phyloP scores from a whole-genome alignment of 2,329 filamentous ascomycete species.

The Exophiala viscosa region DNA sequence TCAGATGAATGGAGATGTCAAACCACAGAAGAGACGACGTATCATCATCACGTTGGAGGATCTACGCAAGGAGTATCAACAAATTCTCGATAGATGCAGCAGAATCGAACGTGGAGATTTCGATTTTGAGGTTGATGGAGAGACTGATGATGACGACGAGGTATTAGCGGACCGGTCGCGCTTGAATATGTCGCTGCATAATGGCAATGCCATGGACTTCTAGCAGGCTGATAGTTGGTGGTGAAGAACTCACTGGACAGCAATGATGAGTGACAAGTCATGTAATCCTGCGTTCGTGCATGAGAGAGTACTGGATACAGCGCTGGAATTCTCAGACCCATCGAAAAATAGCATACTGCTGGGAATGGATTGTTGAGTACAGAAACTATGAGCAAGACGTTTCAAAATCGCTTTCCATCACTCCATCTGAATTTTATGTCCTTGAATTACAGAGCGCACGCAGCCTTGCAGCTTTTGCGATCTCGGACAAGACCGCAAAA shows the following conservation, averaged over 20 bases:
- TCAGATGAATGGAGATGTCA: conserved; percentile 6
- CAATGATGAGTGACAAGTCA: no score
- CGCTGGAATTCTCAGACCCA: neutral
- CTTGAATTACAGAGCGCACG: no score
- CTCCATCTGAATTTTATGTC: no score
- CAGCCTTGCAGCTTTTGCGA: no score
- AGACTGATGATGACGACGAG: conserved; percentile 16
- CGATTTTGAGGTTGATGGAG: conserved; percentile 56
- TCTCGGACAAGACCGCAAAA: no score
- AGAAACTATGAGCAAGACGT: no score
- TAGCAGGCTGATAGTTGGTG: neutral
- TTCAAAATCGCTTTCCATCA: no score
- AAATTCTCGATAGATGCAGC: conserved; percentile 80
- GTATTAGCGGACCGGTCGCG: conserved; percentile 12
- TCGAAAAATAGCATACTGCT: no score
- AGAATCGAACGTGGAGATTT: conserved; percentile 88
- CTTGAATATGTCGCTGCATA: conserved; percentile 17
- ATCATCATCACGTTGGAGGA: conserved; percentile 82
- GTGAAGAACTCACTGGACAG: no score
- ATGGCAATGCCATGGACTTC: conserved; percentile 13
- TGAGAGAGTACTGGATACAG: neutral
- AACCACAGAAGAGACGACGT: conserved; percentile 42
- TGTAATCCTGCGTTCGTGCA: no score
- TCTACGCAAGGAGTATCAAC: conserved; percentile 82
- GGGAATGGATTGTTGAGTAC: no score